These are phyloP conservation scores for Ampelocalamus luodianensis DNA, from an alignment of 176 grass and related monocot species.

Conservation along the genomic window DNA sequence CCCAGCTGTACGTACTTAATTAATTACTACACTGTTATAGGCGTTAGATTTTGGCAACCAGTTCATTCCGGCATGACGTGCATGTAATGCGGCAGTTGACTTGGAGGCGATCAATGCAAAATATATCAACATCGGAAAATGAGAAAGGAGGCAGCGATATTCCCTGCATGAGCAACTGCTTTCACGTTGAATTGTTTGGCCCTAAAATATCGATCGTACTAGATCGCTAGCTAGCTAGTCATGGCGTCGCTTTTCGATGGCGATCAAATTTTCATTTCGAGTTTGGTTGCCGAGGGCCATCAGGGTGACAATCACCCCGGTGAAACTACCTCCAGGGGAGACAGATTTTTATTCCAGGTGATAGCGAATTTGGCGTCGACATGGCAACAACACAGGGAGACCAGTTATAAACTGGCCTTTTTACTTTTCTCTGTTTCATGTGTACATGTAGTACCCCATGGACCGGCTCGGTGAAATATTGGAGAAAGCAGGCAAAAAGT, in stretches of 20 bases:
- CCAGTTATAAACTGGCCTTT: neutral
- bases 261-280: constrained; percentile 18
- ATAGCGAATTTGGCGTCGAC: constrained; percentile 34
- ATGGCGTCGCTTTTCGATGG: neutral
- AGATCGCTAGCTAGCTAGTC: neutral
- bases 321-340: neutral
- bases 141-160: neutral
- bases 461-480: neutral
- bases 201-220: neutral
- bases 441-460: neutral
- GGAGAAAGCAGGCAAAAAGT: neutral
- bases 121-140: neutral
- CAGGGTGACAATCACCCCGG: neutral
- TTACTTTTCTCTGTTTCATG: neutral
- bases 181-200: constrained; percentile 39
- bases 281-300: constrained; percentile 45
- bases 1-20: constrained; percentile 1
- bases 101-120: neutral
- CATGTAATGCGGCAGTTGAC: constrained; percentile 19
- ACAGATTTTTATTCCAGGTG: constrained; percentile 9
- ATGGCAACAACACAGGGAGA: constrained; percentile 3
- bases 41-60: constrained; percentile 8
- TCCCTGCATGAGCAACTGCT: constrained; percentile 15
- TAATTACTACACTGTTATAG: neutral
- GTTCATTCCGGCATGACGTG: constrained; percentile 6